Conservation (phyloP, 805 yeast species). For the Metschnikowia borealis region DNA sequence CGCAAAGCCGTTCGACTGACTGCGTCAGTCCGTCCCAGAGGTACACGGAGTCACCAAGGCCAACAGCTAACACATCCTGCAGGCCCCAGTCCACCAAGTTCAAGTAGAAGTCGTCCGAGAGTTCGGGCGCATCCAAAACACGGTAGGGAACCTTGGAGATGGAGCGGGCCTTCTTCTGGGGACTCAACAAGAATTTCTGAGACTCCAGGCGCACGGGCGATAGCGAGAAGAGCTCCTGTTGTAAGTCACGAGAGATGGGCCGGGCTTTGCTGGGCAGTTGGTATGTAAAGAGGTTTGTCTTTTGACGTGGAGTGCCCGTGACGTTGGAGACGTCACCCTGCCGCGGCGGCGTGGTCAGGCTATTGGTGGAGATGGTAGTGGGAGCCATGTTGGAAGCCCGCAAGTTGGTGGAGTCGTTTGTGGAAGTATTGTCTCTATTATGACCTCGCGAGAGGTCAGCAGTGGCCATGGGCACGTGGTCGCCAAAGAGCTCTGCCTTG, state of each 20-base stretch:
- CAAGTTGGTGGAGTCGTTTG: slow-evolving; percentile 5
- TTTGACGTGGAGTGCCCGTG: slow-evolving; percentile 36
- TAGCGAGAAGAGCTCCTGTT: slow-evolving; percentile 71
- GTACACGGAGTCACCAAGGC: slow-evolving; percentile 82
- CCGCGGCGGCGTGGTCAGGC: slow-evolving; percentile 24
- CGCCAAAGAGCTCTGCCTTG: slow-evolving; percentile 89
- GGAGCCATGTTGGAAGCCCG: slow-evolving; percentile 8
- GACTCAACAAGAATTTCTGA: slow-evolving; percentile 73
- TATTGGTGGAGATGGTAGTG: slow-evolving; percentile 5
- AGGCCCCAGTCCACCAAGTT: slow-evolving; percentile 96
- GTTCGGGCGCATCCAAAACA: slow-evolving; percentile 92
- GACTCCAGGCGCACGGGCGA: slow-evolving; percentile 90
- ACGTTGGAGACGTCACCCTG: slow-evolving; percentile 6
- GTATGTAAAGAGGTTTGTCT: slow-evolving; percentile 67
- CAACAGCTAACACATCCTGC: slow-evolving; percentile 84
- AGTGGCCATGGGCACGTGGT: slow-evolving; percentile 58
- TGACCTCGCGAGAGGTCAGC: slow-evolving; percentile 26
- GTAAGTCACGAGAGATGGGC: slow-evolving; percentile 60
- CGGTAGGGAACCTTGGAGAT: slow-evolving; percentile 86
- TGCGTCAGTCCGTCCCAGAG: slow-evolving; percentile 88
- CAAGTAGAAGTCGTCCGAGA: slow-evolving; percentile 89
- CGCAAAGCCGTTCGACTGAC: slow-evolving; percentile 75
- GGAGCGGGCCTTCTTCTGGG: slow-evolving; percentile 71
- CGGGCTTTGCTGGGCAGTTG: slow-evolving; percentile 65
- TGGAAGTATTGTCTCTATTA: slow-evolving; percentile 1